phyloP scores from a whole-genome alignment of 2,329 filamentous ascomycete species.

The Epichloe gansuensis region DNA sequence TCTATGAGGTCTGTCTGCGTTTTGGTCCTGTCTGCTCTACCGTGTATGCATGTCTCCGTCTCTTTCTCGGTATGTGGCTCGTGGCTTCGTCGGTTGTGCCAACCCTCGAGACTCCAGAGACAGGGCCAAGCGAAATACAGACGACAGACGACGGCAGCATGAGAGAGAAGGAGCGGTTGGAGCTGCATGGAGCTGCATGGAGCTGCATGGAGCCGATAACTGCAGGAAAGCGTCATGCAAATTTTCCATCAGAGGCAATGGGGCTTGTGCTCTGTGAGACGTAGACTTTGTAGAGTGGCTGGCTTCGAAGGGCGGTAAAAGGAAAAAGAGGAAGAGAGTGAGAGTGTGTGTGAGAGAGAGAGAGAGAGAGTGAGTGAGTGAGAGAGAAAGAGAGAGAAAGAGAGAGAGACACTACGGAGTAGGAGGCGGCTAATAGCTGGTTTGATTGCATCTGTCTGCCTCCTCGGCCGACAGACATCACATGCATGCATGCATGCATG shows the following conservation, averaged over 20 bases:
- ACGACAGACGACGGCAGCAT: neutral
- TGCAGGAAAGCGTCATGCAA: conserved; percentile 1
- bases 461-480: neutral
- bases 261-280: neutral
- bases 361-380: too few species aligned
- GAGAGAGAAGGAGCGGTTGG: neutral
- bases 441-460: too few species aligned
- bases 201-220: neutral
- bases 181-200: neutral
- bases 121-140: neutral
- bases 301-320: neutral
- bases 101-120: neutral
- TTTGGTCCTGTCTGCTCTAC: neutral
- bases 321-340: too few species aligned
- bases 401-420: too few species aligned
- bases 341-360: too few species aligned
- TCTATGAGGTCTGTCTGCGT: neutral
- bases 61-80: neutral
- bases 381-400: too few species aligned
- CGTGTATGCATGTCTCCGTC: neutral
- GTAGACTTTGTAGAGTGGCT: neutral
- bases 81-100: neutral
- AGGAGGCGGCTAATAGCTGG: too few species aligned
- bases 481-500: too few species aligned
- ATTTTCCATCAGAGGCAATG: too few species aligned